Evolutionary conservation across 108 stramenopile species (phyloP), one percentile per base, ranked within the genome.

Genomic region (Conticribra weissflogii): DNA sequence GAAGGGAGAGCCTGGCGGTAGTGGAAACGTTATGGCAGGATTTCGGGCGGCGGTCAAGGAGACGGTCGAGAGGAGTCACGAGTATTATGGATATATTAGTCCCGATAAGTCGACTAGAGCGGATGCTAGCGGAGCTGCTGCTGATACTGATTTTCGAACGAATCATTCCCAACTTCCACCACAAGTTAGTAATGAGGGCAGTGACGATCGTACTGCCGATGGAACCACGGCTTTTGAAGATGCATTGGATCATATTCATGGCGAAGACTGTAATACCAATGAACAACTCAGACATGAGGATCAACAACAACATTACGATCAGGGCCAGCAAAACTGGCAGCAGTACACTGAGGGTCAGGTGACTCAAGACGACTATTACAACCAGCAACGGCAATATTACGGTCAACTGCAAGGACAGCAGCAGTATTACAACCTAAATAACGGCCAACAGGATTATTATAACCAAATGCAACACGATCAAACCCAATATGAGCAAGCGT

Each of bases 161-260:
- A n/a, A n/a, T n/a, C n/a, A n/a, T n/a, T n/a, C n/a, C n/a, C n/a
- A n/a, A n/a, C n/a, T n/a, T n/a, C n/a, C n/a, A n/a, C n/a, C n/a
- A n/a, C n/a, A n/a, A n/a, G n/a, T n/a, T n/a, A n/a, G n/a, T n/a
- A n/a, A n/a, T n/a, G n/a, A n/a, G n/a, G n/a, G n/a, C n/a, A n/a
- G n/a, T n/a, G n/a, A n/a, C n/a, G n/a, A n/a, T n/a, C n/a, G n/a
- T 51, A 18, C 49, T 16, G 45, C 59, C 8, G 59, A 46, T 30
- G 61, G 33, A 3, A 59, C 58, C 3, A 4, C 55, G 36, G 50
- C 53, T 1, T 72, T 55, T 55, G 63, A 73, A 52, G 72, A 73
- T 65, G 72, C 72, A 28, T 22, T 73, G 57, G 72, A 73, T 3
- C 3, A 47, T 63, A 55, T 58, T 58, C 41, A 53, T n/a, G 63